These are phyloP conservation scores for Metarhizium sp. DNA, from an alignment of 2,329 filamentous ascomycete species.

Conservation along the genomic window DNA sequence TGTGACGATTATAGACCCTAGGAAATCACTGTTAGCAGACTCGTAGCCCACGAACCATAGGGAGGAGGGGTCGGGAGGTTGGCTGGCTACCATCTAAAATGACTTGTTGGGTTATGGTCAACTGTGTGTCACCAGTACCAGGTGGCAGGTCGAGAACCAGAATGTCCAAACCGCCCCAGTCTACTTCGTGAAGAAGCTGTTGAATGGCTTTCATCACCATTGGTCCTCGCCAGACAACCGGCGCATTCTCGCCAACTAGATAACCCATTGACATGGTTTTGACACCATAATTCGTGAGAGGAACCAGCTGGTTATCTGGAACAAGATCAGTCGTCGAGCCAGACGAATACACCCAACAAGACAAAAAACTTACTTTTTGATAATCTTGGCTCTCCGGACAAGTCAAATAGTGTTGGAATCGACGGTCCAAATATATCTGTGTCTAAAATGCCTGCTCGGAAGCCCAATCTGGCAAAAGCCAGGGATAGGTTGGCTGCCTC, in stretches of 20 bases:
- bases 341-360: background rate
- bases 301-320: constrained; percentile 69
- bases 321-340: too few species aligned
- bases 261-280: constrained; percentile 99
- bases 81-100: constrained; percentile 59
- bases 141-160: constrained; percentile 87
- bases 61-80: background rate
- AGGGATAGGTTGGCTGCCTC: constrained; percentile 69
- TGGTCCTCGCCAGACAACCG: constrained; percentile 88
- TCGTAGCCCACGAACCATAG: background rate
- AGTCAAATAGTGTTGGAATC: constrained; percentile 79
- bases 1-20: constrained; percentile 75
- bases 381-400: constrained; percentile 69
- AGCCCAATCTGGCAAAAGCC: constrained; percentile 71
- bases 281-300: constrained; percentile 86
- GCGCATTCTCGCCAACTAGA: constrained; percentile 67
- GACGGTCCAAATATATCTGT: constrained; percentile 96
- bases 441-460: constrained; percentile 80
- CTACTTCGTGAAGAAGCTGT: constrained; percentile 88
- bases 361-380: constrained; percentile 50
- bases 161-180: constrained; percentile 84
- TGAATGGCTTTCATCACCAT: constrained; percentile 98
- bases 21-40: background rate
- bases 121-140: constrained; percentile 88
- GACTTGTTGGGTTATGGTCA: constrained; percentile 94